A percentile compares a stretch with the other conserved stretches of the same genome.
phyloP scores from a whole-genome alignment of 768 basidiomycete species.

The Tricholomella constricta region DNA sequence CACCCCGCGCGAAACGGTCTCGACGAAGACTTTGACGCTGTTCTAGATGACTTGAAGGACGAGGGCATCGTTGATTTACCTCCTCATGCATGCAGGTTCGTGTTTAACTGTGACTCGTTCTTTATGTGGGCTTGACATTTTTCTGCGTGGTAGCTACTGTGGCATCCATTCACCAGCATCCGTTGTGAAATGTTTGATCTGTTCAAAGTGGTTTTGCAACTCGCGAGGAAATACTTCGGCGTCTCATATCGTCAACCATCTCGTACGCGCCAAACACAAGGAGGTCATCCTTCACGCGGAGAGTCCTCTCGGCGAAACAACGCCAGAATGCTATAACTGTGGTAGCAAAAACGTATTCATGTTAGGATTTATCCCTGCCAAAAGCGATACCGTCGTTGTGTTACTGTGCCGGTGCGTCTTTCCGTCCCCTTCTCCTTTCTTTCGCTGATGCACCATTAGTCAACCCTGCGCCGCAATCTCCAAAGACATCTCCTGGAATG shows the following conservation, averaged over 20 bases:
- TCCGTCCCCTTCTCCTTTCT: neutral
- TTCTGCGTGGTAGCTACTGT: constrained; percentile 70
- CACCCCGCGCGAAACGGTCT: constrained; percentile 35
- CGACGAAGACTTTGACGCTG: constrained; percentile 89
- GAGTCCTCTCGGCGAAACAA: constrained; percentile 93
- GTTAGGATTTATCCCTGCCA: constrained; percentile 98
- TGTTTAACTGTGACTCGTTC: constrained; percentile 13
- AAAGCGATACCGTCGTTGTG: constrained; percentile 98
- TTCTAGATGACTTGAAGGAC: constrained; percentile 87
- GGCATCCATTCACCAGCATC: constrained; percentile 97
- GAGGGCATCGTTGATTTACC: constrained; percentile 79
- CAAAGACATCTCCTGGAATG: constrained; percentile 99
- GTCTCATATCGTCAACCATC: constrained; percentile 98
- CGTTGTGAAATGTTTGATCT: constrained; percentile 93
- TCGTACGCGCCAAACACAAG: constrained; percentile 99
- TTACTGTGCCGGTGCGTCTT: constrained; percentile 85
- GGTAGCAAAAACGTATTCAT: constrained; percentile 99
- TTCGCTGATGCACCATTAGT: constrained; percentile 40
- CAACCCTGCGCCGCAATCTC: constrained; percentile 98
- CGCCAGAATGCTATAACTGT: constrained; percentile 98
- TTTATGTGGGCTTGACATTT: constrained; percentile 15
- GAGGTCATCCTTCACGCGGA: constrained; percentile 97
- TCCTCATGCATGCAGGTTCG: constrained; percentile 93
- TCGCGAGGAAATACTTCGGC: constrained; percentile 97
- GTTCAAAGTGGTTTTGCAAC: constrained; percentile 98